Conservation (phyloP, 331 rosid species). For the Pyrus hybrid region DNA sequence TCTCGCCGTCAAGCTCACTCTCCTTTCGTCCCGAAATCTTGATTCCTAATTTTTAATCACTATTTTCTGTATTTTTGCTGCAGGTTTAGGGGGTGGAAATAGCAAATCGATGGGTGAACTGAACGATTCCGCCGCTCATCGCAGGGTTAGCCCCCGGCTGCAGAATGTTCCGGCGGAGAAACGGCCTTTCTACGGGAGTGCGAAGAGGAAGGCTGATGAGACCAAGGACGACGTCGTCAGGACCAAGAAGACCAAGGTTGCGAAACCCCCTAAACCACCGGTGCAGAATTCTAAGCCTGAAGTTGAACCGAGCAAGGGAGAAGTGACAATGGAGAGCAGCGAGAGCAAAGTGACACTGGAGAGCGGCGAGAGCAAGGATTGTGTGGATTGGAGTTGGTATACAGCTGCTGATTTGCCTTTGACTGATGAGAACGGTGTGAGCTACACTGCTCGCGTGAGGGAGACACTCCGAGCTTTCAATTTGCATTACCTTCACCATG, state of each 20-base stretch:
- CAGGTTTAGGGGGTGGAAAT: not conserved
- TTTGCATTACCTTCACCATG: conserved; percentile 21
- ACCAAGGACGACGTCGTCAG: not conserved
- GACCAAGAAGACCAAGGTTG: conserved; percentile 5
- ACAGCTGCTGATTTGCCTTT: not conserved
- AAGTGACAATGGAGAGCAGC: not conserved
- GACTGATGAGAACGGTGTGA: not conserved
- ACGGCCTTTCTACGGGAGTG: conserved; percentile 15
- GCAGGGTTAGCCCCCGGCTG: conserved; percentile 13
- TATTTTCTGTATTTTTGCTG: not conserved
- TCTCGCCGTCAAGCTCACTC: not conserved
- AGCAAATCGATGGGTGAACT: not conserved
- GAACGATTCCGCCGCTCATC: not conserved
- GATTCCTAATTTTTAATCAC: not conserved
- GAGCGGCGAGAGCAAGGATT: not conserved
- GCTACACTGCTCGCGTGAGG: conserved; percentile 9
- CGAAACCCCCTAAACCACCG: not conserved
- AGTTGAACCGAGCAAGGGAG: not conserved
- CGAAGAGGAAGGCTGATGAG: not conserved
- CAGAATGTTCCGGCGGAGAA: conserved; percentile 11
- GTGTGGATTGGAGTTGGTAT: not conserved
- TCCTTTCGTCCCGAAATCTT: not conserved
- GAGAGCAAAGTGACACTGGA: not conserved
- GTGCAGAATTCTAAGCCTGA: not conserved
- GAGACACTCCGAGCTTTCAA: conserved; percentile 24